These are phyloP conservation scores for Glycine tomentella DNA, from an alignment of 306 rosid species.

Conservation along the genomic window DNA sequence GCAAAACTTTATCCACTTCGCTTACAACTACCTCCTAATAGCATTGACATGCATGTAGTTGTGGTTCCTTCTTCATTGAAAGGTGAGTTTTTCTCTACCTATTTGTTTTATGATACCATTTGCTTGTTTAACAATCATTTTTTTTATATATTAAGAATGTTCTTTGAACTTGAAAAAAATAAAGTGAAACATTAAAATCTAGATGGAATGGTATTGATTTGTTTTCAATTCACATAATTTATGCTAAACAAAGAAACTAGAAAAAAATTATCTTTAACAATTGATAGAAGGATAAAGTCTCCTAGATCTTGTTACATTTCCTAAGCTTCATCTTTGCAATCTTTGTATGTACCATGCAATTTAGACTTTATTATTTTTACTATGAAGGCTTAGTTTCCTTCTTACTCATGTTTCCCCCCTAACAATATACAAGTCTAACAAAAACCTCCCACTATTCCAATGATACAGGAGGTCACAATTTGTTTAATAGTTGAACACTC, in stretches of 20 bases:
- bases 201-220: neutral
- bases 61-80: slow-evolving; percentile 61
- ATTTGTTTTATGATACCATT: neutral
- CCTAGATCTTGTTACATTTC: neutral
- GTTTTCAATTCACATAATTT: slow-evolving; percentile 5
- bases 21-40: slow-evolving; percentile 89
- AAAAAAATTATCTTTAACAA: neutral
- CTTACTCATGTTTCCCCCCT: slow-evolving; percentile 9
- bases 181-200: neutral
- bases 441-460: neutral
- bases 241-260: neutral
- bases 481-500: neutral
- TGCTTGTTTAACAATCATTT: no score
- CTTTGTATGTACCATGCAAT: neutral
- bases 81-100: slow-evolving; percentile 40
- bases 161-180: neutral
- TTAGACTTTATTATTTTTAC: neutral
- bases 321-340: neutral
- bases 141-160: neutral
- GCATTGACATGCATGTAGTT: slow-evolving; percentile 70
- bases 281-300: neutral
- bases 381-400: neutral
- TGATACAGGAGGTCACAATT: slow-evolving; percentile 10
- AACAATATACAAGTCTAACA: neutral
- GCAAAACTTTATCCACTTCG: slow-evolving; percentile 79